These are phyloP conservation scores for Pythium monospermum DNA, from an alignment of 352 stramenopile genomes.

Conservation along the genomic window DNA sequence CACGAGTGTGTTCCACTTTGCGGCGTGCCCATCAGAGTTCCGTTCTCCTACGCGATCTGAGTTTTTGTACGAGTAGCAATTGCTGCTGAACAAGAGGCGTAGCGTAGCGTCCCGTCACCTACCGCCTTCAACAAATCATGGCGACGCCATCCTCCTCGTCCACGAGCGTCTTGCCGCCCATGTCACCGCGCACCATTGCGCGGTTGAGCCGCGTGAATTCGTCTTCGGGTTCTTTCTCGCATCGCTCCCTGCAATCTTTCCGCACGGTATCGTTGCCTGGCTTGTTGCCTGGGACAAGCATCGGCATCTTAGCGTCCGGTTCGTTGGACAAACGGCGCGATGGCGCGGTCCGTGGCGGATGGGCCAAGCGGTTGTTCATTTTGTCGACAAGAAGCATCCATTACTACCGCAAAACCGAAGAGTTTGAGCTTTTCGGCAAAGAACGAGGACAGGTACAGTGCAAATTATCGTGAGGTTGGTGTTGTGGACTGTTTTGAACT, in stretches of 20 bases:
- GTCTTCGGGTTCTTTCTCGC: slow-evolving; percentile 40
- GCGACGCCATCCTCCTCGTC: slow-evolving; percentile 20
- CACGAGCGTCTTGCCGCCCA: slow-evolving; percentile 22
- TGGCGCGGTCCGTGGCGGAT: slow-evolving; percentile 74
- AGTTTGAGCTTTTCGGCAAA: slow-evolving; percentile 80
- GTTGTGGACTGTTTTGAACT: background rate
- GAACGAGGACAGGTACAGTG: slow-evolving; percentile 57
- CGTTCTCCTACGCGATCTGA: too few relatives aligned
- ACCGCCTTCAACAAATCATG: too few relatives aligned
- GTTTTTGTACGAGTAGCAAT: too few relatives aligned
- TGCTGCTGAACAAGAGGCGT: background rate
- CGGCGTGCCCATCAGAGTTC: slow-evolving; percentile 20
- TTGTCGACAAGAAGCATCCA: slow-evolving; percentile 74
- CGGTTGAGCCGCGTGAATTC: slow-evolving; percentile 62
- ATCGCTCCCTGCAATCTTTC: slow-evolving; percentile 56
- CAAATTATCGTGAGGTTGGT: background rate
- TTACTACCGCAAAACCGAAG: slow-evolving; percentile 82
- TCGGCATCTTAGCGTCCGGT: slow-evolving; percentile 73
- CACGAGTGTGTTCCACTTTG: too few relatives aligned
- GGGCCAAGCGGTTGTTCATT: slow-evolving; percentile 78
- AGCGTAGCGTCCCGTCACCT: too few relatives aligned
- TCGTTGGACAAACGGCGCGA: slow-evolving; percentile 79
- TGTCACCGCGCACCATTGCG: slow-evolving; percentile 23
- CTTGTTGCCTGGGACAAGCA: slow-evolving; percentile 61
- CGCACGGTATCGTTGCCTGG: slow-evolving; percentile 69